phyloP scores from a whole-genome alignment of 441 rosid genomes.

The Euphorbia schlechtendalii region DNA sequence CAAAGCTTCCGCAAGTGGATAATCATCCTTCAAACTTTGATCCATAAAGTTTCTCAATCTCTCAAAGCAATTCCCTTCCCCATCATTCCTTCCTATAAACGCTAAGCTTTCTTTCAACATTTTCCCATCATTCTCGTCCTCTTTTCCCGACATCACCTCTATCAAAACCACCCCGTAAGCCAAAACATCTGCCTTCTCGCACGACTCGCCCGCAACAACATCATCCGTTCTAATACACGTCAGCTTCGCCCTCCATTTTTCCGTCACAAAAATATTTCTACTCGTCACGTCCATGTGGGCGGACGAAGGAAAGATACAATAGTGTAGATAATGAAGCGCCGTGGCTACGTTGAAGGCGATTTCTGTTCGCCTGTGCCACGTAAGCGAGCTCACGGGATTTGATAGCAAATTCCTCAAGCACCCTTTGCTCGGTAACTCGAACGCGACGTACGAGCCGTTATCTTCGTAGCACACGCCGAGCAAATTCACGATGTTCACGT shows the following conservation, averaged over 20 bases:
- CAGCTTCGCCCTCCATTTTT: constrained; percentile 50
- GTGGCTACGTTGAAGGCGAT: constrained; percentile 47
- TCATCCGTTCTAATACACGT: constrained; percentile 29
- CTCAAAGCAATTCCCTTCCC: constrained; percentile 49
- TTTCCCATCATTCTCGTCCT: constrained; percentile 32
- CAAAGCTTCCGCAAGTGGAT: constrained; percentile 48
- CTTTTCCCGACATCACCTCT: constrained; percentile 45
- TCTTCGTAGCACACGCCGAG: constrained; percentile 51
- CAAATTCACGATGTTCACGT: constrained; percentile 41
- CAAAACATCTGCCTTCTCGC: constrained; percentile 38
- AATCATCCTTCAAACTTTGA: constrained; percentile 41
- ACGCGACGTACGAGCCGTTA: constrained; percentile 31
- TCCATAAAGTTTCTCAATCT: constrained; percentile 48
- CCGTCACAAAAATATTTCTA: constrained; percentile 32
- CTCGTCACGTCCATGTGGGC: constrained; percentile 37
- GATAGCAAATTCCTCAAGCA: constrained; percentile 41
- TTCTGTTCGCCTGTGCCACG: constrained; percentile 32
- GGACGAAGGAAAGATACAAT: constrained; percentile 43
- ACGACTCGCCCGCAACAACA: constrained; percentile 27
- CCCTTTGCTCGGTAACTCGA: constrained; percentile 43
- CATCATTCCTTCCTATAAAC: constrained; percentile 33
- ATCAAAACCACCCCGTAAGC: constrained; percentile 49
- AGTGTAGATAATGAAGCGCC: constrained; percentile 47
- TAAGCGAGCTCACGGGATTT: constrained; percentile 17
- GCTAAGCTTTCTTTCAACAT: constrained; percentile 32